These are phyloP conservation scores for Byssochlamys sp. DNA, from an alignment of 2,329 filamentous ascomycete genomes.

Conservation along the genomic window DNA sequence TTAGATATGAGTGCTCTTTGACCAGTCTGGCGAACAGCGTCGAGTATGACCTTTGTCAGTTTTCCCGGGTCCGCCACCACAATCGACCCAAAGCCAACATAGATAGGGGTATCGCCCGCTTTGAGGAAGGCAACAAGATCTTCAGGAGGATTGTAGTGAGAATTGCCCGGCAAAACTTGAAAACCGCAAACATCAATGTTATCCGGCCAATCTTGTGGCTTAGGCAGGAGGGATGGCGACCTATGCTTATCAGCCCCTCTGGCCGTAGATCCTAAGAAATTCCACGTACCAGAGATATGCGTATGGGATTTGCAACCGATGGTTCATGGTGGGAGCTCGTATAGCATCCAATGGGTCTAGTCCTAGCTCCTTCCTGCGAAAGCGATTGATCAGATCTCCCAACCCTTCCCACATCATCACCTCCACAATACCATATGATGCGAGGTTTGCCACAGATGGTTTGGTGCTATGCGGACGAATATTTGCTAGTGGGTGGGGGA, in stretches of 20 bases:
- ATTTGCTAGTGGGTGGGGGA: constrained; percentile 44
- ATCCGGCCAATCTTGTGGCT: constrained; percentile 31
- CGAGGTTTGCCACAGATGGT: constrained; percentile 29
- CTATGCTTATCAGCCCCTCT: background rate
- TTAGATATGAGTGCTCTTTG: constrained; percentile 46
- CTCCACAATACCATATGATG: constrained; percentile 41
- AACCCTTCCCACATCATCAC: constrained; percentile 40
- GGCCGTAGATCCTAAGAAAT: constrained; percentile 3
- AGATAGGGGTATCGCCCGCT: constrained; percentile 42
- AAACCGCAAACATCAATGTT: constrained; percentile 36
- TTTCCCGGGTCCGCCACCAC: constrained; percentile 43
- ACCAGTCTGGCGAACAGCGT: constrained; percentile 39
- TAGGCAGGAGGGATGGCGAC: constrained; percentile 25
- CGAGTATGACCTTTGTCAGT: constrained; percentile 38
- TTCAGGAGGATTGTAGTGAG: constrained; percentile 27
- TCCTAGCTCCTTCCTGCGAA: constrained; percentile 26
- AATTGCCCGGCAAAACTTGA: constrained; percentile 29
- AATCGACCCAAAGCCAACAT: constrained; percentile 50
- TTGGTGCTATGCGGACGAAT: constrained; percentile 28
- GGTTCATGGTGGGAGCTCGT: constrained; percentile 12
- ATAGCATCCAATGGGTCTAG: constrained; percentile 30
- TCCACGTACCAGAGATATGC: constrained; percentile 39
- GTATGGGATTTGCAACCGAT: constrained; percentile 31
- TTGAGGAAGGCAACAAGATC: constrained; percentile 37
- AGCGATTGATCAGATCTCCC: constrained; percentile 40